Evolutionary conservation across 441 rosid species (phyloP), one percentile per base, ranked within the genome.

Genomic region (Pelargonium myrrhifolium): DNA sequence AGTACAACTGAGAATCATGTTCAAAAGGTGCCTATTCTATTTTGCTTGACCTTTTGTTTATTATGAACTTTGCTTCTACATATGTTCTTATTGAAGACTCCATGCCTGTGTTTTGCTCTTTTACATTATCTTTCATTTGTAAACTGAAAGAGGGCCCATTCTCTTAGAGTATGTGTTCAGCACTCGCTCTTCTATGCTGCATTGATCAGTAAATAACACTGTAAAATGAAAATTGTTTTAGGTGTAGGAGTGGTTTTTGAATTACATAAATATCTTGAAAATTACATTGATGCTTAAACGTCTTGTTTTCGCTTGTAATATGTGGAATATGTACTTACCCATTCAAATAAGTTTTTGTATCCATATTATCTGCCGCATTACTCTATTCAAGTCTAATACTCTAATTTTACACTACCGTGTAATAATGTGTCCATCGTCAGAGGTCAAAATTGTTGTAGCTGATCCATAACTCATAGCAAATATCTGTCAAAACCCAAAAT

Each of bases 21-120:
- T 73, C 64, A 21, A 28, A 62, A 43, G 70, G 76, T 72, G 60
- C 21, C 65, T 45, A 53, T 3, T 74, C 24, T 67, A 51, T 60
- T 37, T 69, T 62, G 26, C 35, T 53, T n/a, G 58, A 51, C 58
- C 58, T 70, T 56, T 64, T 21, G 14, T 77, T 64, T 51, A 22
- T 62, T 42, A 42, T 55, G 40, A 65, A 12, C 51, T 74, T 55
- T n/a, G 20, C 43, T 31, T 47, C 42, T 51, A 5, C 58, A 51
- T n/a, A 15, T n/a, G 6, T n/a, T 51, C 9, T 51, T 18, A 6
- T 31, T 31, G 10, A 45, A 63, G 4, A 9, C 39, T 62, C 21
- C 40, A 59, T 40, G 58, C 49, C 6, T 18, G 35, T 58, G 63
- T n/a, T n/a, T 72, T 67, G 12, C 3, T 17, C 21, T 58, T 22